Base-by-base conservation (phyloP, 768 basidiomycete species). In the Suillus luteus region DNA sequence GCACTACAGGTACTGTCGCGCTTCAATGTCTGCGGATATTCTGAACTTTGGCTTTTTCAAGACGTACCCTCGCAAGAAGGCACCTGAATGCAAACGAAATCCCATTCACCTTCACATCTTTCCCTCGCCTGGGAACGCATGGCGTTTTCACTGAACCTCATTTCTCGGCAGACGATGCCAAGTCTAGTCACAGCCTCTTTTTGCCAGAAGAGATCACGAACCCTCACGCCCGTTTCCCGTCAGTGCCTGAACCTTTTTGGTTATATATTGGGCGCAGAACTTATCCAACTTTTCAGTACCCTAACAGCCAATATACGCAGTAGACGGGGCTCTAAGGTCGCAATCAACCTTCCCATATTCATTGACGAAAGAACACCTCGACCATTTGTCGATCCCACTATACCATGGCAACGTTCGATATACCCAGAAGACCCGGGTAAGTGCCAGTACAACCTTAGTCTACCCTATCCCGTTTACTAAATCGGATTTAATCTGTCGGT, bases 151-250 rank as follows among this genome's bases (percentile, higher is more conserved):
- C 96, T 1, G 96, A 98, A 66, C 97, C 97, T 2, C 86, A 90
- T 73, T 91, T 82, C 68, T 85, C 88, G 64, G 92, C 95, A 9
- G 76, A 78, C 15, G 81, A 85, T 65, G 93, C 95, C 6, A 78
- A 88, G 60, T 96, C 94, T 35, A 96, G 94, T 69, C 92, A 95
- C 75, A 96, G 93, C 73, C 78, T 98, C 61, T 99, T 99, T 81
- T 82, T 99, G 19, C 94, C 96, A 1, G 90, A 99, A 71, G 89
- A 98, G 77, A 88, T 99, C 68, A 98, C 94, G 49, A 99, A 99
- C 75, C 94, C 95, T 43, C 97, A 99, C 78, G 93, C 90, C 55
- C 92, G 97, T 61, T 99, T 99, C 80, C 96, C 96, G 97, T 99
- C 69, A 78, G 95, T 87, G 61, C 11, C 33, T 37, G 33, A 24